phyloP scores from a whole-genome alignment of 192 early-diverging fungal genomes.

The Backusella liffmaniae region DNA sequence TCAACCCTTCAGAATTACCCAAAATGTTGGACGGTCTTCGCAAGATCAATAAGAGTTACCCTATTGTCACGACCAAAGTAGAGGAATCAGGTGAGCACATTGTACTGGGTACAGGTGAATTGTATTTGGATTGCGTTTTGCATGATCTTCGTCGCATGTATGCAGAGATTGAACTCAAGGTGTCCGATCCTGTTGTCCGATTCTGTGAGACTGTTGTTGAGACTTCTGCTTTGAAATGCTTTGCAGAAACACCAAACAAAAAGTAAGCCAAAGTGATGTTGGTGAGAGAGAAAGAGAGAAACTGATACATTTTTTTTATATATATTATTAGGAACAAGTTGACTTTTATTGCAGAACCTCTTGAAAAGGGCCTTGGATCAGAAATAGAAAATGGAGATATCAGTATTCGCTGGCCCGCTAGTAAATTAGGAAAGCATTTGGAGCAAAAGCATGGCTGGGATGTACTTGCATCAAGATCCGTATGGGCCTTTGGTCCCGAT shows the following conservation, averaged over 20 bases:
- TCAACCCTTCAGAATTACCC: constrained; percentile 96
- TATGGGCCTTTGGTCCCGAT: constrained; percentile 99
- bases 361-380: constrained; percentile 88
- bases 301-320: background rate
- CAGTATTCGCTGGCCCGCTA: constrained; percentile 67
- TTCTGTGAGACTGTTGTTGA: constrained; percentile 97
- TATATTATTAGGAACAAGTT: constrained; percentile 77
- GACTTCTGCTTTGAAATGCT: constrained; percentile 91
- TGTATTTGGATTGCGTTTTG: constrained; percentile 95
- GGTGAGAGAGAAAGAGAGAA: background rate
- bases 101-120: constrained; percentile 90
- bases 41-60: constrained; percentile 95
- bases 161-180: constrained; percentile 96
- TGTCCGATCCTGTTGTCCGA: constrained; percentile 94
- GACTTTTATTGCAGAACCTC: constrained; percentile 92
- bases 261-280: constrained; percentile 52
- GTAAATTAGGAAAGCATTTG: constrained; percentile 77
- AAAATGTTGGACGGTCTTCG: constrained; percentile 97
- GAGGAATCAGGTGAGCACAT: constrained; percentile 99
- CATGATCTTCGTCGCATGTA: constrained; percentile 94
- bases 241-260: constrained; percentile 98
- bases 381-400: constrained; percentile 87
- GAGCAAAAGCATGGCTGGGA: constrained; percentile 92
- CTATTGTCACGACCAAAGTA: constrained; percentile 80
- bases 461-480: constrained; percentile 84